Conservation (phyloP, 768 basidiomycete genomes). For the Termitomyces sp. region DNA sequence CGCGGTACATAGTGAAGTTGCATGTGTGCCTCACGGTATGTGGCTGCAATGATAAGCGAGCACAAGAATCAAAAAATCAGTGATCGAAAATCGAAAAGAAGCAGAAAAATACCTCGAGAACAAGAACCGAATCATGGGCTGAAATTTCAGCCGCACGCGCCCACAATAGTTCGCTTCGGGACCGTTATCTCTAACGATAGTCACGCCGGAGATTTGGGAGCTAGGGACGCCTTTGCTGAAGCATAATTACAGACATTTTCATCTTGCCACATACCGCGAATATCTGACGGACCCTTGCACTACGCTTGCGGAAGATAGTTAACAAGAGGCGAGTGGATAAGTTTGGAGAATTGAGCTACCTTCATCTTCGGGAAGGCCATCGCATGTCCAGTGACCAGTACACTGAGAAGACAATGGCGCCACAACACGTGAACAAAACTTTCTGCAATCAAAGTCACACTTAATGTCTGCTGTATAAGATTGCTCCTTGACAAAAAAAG, state of each 20-base stretch:
- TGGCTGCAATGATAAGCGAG: neutral
- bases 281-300: neutral
- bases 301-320: neutral
- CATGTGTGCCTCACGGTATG: neutral
- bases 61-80: neutral
- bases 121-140: neutral
- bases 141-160: neutral
- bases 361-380: too few relatives aligned
- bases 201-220: too few relatives aligned
- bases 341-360: neutral
- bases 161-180: neutral
- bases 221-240: neutral
- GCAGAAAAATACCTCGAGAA: neutral
- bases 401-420: neutral
- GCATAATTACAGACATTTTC: neutral
- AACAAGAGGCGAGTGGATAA: neutral
- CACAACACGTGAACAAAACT: neutral
- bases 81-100: neutral
- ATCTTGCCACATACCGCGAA: neutral
- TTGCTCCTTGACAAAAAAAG: too few relatives aligned
- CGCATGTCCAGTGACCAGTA: neutral
- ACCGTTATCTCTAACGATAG: neutral
- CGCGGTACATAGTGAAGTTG: too few relatives aligned
- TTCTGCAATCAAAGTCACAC: neutral
- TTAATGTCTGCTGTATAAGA: too few relatives aligned